These are phyloP conservation scores for Podospora bellae-mahoneyi DNA, from an alignment of 495 filamentous ascomycete species.

Conservation along the genomic window DNA sequence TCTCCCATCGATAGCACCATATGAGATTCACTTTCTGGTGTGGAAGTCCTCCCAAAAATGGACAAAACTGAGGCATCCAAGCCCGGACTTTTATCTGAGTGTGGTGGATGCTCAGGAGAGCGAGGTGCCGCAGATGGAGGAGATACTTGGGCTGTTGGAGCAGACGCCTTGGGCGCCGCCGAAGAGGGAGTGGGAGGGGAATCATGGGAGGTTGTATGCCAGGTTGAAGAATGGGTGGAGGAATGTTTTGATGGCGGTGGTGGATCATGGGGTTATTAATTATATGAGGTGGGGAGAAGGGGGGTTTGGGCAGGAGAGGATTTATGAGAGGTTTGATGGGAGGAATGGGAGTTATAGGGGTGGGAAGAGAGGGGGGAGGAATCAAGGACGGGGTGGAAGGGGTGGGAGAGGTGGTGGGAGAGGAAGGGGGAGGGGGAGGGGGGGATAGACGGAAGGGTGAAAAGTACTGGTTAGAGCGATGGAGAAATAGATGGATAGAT, in stretches of 20 bases:
- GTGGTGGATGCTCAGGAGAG: conserved; percentile 74
- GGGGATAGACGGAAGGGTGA: not conserved
- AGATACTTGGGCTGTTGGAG: conserved; percentile 67
- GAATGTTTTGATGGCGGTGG: conserved; percentile 79
- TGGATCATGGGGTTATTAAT: conserved; percentile 86
- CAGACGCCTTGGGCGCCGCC: conserved; percentile 64
- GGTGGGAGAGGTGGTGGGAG: conserved; percentile 14
- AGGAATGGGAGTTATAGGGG: conserved; percentile 35
- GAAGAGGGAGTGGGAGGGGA: conserved; percentile 45
- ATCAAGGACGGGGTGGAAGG: conserved; percentile 22
- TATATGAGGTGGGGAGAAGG: conserved; percentile 77
- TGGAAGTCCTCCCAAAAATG: conserved; percentile 68
- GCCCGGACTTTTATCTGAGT: conserved; percentile 77
- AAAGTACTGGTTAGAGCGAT: not conserved
- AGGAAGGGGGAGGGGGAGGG: not conserved
- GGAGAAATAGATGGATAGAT: not conserved
- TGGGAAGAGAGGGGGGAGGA: conserved; percentile 39
- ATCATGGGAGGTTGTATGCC: conserved; percentile 48
- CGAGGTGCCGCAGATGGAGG: conserved; percentile 63
- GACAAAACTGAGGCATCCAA: conserved; percentile 67
- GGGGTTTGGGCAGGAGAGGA: conserved; percentile 69
- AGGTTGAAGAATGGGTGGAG: conserved; percentile 81
- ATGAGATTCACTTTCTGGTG: conserved; percentile 68
- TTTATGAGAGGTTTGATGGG: conserved; percentile 55
- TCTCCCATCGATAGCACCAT: conserved; percentile 31